A percentile compares a stretch with the other conserved stretches of the same genome.
Evolutionary conservation across 768 basidiomycete genomes (phyloP).

Genomic region (Infundibulicybe gibba): DNA sequence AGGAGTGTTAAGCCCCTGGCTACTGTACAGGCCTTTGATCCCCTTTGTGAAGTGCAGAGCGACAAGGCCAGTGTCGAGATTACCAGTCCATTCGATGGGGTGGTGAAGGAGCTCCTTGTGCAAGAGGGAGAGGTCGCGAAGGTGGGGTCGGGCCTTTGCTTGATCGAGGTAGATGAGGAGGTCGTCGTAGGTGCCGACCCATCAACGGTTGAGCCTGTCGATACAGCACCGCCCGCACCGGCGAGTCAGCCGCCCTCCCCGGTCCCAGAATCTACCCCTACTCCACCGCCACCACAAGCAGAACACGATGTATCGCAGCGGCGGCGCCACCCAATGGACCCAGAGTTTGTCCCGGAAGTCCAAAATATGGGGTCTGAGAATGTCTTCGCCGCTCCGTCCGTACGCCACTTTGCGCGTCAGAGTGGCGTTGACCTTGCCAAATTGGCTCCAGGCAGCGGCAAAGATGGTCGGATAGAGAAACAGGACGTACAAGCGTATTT

Average conservation of each 20-base stretch:
- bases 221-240: constrained; percentile 8
- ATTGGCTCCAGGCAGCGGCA: constrained; percentile 68
- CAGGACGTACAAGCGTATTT: constrained; percentile 68
- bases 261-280: constrained; percentile 1
- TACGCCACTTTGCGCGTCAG: constrained; percentile 72
- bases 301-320: constrained; percentile 9
- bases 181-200: constrained; percentile 16
- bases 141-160: constrained; percentile 73
- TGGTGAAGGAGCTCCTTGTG: constrained; percentile 68
- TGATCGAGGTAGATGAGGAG: constrained; percentile 79
- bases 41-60: constrained; percentile 81
- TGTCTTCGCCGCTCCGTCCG: constrained; percentile 71
- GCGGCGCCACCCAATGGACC: constrained; percentile 62
- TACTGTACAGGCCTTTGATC: constrained; percentile 60
- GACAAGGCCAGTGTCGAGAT: constrained; percentile 93
- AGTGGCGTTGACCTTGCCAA: constrained; percentile 55
- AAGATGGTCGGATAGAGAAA: constrained; percentile 71
- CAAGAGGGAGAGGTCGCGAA: constrained; percentile 82
- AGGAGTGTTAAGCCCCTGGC: constrained; percentile 63
- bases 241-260: constrained; percentile 8
- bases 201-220: constrained; percentile 11
- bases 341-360: constrained; percentile 29
- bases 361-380: constrained; percentile 16
- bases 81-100: constrained; percentile 80
- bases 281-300: constrained; percentile 6